Evolutionary conservation across 1,139 yeast genomes (phyloP), one percentile per base, ranked within the genome.

Genomic region (Yamadazyma atmosphaerica): DNA sequence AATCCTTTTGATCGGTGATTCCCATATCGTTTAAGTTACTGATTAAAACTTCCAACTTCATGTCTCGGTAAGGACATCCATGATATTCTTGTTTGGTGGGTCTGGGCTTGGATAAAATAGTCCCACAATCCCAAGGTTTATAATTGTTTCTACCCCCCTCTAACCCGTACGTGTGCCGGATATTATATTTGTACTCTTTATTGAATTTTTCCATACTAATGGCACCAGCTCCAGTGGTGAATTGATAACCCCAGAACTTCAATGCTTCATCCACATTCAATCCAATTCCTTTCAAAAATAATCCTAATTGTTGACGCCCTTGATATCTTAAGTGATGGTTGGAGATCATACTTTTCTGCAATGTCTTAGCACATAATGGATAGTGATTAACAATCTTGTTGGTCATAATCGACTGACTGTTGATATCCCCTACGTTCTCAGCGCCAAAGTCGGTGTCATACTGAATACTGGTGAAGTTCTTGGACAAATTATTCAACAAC

Each of bases 11-110:
- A 42, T 86, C 92, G 6, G 65, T 71, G 33, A 92, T 68, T 0
- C 95, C 95, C 84, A 89, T 79, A 14, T 70, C 74, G 32, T 63
- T 63, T 47, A 92, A 68, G 43, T 80, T 77, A 4, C 56, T 51
- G 2, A 74, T 68, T 38, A 92, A 68, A 35, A 77, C 72, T 33
- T 86, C 94, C 12, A 77, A 58, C 13, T 77, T 68, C 52, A 86
- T 68, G 51, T 86, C 92, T 41, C 95, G 72, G 62, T 86, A 92
- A 3, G 98, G 97, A 62, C 98, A 90, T 3, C 98, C 98, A 56
- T 92, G 97, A 46, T 65, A 77, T 54, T 89, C 95, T 27, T 76
- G 79, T 36, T 81, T 75, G 14, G 74, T 74, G 0, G 96, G 95
- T 42, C 81, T 72, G 6, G 92, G 88, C 49, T 83, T 81, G 24